A percentile compares a stretch with the other conserved stretches of the same genome.
These are phyloP conservation scores for Rhodotorula babjevae DNA, from an alignment of 768 basidiomycete genomes.

Conservation along the genomic window DNA sequence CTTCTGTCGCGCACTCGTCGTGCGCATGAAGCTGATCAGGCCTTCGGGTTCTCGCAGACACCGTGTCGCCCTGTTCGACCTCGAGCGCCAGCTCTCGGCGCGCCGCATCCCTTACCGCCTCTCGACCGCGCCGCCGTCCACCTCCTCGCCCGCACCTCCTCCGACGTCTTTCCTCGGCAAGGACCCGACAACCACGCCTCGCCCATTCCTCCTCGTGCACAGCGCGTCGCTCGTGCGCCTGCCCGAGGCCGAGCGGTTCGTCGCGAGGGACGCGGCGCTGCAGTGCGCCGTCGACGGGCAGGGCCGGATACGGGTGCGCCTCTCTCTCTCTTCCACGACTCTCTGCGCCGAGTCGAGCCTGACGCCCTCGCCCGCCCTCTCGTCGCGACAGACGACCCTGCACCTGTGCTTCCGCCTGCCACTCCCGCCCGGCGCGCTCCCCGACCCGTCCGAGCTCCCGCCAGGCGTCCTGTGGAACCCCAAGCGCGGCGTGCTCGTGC, in stretches of 20 bases:
- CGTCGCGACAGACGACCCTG: conserved; percentile 5
- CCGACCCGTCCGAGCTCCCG: background rate
- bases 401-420: conserved; percentile 14
- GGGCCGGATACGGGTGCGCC: background rate
- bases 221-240: background rate
- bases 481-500: background rate
- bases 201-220: background rate
- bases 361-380: background rate
- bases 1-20: background rate
- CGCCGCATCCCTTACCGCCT: conserved; percentile 23
- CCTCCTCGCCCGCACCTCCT: no score
- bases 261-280: background rate
- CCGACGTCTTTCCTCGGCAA: background rate
- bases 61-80: conserved; percentile 79
- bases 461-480: background rate
- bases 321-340: background rate
- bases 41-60: no score
- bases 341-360: no score
- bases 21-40: no score
- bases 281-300: background rate
- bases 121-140: no score
- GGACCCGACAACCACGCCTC: background rate
- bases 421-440: background rate
- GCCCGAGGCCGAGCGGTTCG: background rate
- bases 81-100: conserved; percentile 73